Percentiles rank a stretch among this genome's conserved stretches.
These are phyloP conservation scores for Pleurotus citrinopileatus DNA, from an alignment of 768 basidiomycete species.

Conservation along the genomic window DNA sequence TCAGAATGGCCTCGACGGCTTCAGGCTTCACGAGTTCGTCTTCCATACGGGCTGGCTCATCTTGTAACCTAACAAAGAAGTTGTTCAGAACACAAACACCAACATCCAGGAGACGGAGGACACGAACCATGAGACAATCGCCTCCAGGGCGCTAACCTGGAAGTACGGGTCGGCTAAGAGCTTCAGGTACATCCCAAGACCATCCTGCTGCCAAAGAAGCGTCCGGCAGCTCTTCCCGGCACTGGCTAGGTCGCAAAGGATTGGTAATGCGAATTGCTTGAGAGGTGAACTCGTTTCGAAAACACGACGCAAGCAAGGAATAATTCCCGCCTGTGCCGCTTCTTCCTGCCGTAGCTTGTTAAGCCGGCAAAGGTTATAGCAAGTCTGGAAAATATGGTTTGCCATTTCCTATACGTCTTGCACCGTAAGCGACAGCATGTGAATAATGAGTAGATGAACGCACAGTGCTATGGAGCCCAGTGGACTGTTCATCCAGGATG, in stretches of 20 bases:
- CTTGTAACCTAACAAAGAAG: slow-evolving; percentile 70
- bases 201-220: slow-evolving; percentile 90
- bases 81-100: too few species aligned
- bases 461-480: slow-evolving; percentile 80
- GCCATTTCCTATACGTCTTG: slow-evolving; percentile 79
- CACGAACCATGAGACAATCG: slow-evolving; percentile 82
- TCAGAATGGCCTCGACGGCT: slow-evolving; percentile 65
- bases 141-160: slow-evolving; percentile 89
- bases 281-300: slow-evolving; percentile 88
- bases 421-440: background rate
- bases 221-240: slow-evolving; percentile 92
- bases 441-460: slow-evolving; percentile 21
- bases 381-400: slow-evolving; percentile 96
- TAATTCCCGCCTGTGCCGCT: slow-evolving; percentile 92
- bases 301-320: slow-evolving; percentile 87
- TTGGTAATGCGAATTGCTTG: slow-evolving; percentile 95
- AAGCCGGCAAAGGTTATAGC: slow-evolving; percentile 93
- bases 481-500: slow-evolving; percentile 77
- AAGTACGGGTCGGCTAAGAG: slow-evolving; percentile 86
- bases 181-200: slow-evolving; percentile 75
- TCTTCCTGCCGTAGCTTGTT: slow-evolving; percentile 96
- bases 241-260: slow-evolving; percentile 93
- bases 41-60: slow-evolving; percentile 92
- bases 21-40: slow-evolving; percentile 73
- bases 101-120: background rate